These are phyloP conservation scores for Eleusine coracana DNA, from an alignment of 176 grass and related monocot species.

Conservation along the genomic window DNA sequence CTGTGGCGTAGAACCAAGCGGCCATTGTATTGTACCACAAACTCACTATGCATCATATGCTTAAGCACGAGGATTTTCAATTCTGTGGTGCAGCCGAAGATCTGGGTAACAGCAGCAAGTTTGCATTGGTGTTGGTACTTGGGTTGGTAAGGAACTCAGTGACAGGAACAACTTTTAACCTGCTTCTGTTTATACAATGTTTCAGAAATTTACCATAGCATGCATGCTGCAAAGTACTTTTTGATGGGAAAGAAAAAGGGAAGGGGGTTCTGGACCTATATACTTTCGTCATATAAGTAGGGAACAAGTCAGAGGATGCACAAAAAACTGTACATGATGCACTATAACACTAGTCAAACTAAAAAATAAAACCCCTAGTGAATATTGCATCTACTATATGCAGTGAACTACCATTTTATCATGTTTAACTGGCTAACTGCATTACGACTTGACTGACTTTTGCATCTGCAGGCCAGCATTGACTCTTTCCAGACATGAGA, in stretches of 20 bases:
- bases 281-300: not conserved
- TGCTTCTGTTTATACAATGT: not conserved
- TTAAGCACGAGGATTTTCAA: not conserved
- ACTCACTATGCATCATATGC: not conserved
- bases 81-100: not conserved
- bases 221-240: not conserved
- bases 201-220: not conserved
- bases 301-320: not conserved
- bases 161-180: not conserved
- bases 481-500: slow-evolving; percentile 30
- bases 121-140: not conserved
- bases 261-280: not conserved
- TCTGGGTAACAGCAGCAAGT: not conserved
- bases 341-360: not conserved
- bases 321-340: not conserved
- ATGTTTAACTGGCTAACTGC: not conserved
- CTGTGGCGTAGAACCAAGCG: too few relatives aligned
- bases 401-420: not conserved
- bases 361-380: not conserved
- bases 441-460: slow-evolving; percentile 12
- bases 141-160: not conserved
- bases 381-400: slow-evolving; percentile 3
- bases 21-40: not conserved
- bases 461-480: not conserved
- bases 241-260: not conserved